A percentile compares a stretch with the other conserved stretches of the same genome.
These are phyloP conservation scores for Viridothelium virens DNA, from an alignment of 495 filamentous ascomycete species.

Conservation along the genomic window DNA sequence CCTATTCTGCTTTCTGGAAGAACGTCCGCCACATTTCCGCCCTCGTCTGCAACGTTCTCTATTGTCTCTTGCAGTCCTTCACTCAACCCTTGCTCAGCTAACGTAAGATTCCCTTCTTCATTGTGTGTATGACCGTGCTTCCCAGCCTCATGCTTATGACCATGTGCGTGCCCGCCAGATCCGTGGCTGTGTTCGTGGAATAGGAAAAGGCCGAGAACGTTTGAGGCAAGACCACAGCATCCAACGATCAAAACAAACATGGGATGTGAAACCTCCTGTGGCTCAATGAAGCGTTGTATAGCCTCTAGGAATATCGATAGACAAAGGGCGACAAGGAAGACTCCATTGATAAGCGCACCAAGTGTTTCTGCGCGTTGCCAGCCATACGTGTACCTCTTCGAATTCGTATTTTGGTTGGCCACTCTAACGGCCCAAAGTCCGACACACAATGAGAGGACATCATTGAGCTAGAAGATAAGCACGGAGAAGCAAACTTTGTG, in stretches of 20 bases:
- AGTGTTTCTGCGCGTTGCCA: slow-evolving; percentile 98
- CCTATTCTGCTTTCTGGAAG: slow-evolving; percentile 34
- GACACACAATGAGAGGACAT: slow-evolving; percentile 87
- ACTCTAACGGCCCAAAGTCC: slow-evolving; percentile 94
- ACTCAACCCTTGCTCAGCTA: slow-evolving; percentile 43
- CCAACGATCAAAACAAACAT: slow-evolving; percentile 59
- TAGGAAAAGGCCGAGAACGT: slow-evolving; percentile 78
- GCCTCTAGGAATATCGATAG: slow-evolving; percentile 94
- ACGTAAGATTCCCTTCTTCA: slow-evolving; percentile 33
- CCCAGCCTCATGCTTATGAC: slow-evolving; percentile 34
- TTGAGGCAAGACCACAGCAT: slow-evolving; percentile 75
- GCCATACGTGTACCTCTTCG: slow-evolving; percentile 88
- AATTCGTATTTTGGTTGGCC: slow-evolving; percentile 64
- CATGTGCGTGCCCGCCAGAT: slow-evolving; percentile 54
- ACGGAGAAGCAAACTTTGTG: neutral
- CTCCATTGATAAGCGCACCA: slow-evolving; percentile 89
- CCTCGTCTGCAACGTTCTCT: slow-evolving; percentile 40
- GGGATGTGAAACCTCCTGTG: slow-evolving; percentile 74
- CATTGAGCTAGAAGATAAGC: slow-evolving; percentile 59
- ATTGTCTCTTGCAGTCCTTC: slow-evolving; percentile 35
- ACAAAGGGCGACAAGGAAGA: slow-evolving; percentile 92
- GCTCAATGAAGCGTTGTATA: slow-evolving; percentile 79
- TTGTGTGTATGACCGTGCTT: slow-evolving; percentile 45
- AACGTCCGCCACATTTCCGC: slow-evolving; percentile 44
- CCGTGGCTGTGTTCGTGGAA: slow-evolving; percentile 90